Percentiles rank a stretch among this genome's conserved stretches.
Conservation (phyloP, 441 rosid species). For the Bruguiera hainesii region DNA sequence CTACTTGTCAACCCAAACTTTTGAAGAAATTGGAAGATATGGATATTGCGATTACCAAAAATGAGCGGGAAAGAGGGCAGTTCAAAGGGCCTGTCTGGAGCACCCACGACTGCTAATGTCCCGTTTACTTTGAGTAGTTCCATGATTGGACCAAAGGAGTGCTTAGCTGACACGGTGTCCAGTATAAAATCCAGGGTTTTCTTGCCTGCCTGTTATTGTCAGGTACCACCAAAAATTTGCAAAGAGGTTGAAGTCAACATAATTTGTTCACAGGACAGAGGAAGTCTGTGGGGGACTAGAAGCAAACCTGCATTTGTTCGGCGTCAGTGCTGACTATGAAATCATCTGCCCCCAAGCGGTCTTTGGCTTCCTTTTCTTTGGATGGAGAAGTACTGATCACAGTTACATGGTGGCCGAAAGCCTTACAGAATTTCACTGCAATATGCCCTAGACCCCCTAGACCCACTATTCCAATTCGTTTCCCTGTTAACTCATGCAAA, state of each 20-base stretch:
- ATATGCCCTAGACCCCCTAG: constrained; percentile 73
- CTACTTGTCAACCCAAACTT: background rate
- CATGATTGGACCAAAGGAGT: constrained; percentile 55
- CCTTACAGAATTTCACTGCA: constrained; percentile 68
- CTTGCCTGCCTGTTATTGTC: constrained; percentile 36
- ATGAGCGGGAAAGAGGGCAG: constrained; percentile 66
- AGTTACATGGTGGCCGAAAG: constrained; percentile 67
- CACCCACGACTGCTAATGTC: constrained; percentile 50
- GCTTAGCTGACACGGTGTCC: constrained; percentile 72
- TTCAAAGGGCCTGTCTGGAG: constrained; percentile 58
- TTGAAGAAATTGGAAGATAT: background rate
- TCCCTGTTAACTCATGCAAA: constrained; percentile 37
- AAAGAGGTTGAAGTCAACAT: too few relatives aligned
- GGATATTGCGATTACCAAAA: constrained; percentile 38
- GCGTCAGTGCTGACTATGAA: constrained; percentile 53
- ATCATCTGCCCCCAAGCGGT: constrained; percentile 58
- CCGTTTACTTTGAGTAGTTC: constrained; percentile 69
- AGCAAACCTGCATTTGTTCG: constrained; percentile 50
- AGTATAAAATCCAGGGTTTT: constrained; percentile 56
- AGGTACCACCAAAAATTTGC: background rate
- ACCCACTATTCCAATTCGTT: constrained; percentile 59
- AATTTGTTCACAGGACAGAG: background rate
- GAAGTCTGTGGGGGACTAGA: background rate
- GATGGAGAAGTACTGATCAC: constrained; percentile 67
- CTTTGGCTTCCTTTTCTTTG: constrained; percentile 54